Base-by-base conservation (phyloP, 306 rosid species). In the Cicer pinnatifidum region DNA sequence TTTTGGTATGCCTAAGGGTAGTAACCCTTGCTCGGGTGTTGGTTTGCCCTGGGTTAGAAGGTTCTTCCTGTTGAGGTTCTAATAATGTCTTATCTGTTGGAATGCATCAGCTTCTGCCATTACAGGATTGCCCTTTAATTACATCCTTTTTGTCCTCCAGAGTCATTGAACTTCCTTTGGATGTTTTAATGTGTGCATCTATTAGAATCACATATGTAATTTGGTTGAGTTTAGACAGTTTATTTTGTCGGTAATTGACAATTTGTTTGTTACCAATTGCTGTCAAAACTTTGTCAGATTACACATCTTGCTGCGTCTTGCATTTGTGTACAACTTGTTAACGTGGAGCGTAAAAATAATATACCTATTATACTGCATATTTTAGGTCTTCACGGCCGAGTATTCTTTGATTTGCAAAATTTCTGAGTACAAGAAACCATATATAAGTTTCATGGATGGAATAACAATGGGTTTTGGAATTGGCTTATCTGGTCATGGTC, bases 401-500 rank as follows among this genome's bases (percentile, higher is more conserved):
- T 95, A 95, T 84, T 90, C 99, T 76, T 82, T 95, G 66, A 87
- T 95, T 80, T 95, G 99, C 83, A 91, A 95, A 86, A 90, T 91
- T 62, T 64, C 89, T 5, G 93, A 84, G 78, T 95, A 95, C 85
- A 90, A 83, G 86, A 95, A 95, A 84, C 99, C 97, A 8, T 95
- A 95, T 73, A 74, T 95, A 71, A 83, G 91, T 82, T 84, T 95
- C 80, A 95, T 95, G 99, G 99, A 95, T 82, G 99, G 99, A 59
- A 76, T 95, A 75, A 91, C 97, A 19, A 95, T 95, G 99, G 99
- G 99, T 43, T 95, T 91, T 80, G 99, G 99, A 56, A 86, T 95
- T 82, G 99, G 99, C 78, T 82, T 91, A 70, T 95, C 97, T 76
- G 97, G 97, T 67, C 99, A 95, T 69, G 99, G 99, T 16, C 89